Evolutionary conservation across 352 stramenopile genomes (phyloP).

Genomic region (Elongisporangium undulatum): DNA sequence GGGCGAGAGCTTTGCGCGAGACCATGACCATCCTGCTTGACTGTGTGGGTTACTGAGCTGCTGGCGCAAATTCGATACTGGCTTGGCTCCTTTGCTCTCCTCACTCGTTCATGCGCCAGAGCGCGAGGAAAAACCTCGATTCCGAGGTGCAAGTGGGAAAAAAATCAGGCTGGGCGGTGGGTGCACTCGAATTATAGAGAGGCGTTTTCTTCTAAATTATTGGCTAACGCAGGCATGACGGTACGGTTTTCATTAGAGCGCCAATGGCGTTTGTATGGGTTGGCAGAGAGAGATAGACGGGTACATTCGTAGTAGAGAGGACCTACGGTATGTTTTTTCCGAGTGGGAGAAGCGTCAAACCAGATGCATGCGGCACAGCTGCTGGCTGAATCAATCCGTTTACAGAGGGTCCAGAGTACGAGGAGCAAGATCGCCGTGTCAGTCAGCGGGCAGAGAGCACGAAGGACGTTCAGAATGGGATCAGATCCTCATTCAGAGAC

Average conservation of each 20-base stretch:
- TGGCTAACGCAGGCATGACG: background rate
- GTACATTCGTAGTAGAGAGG: background rate
- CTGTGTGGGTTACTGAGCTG: background rate
- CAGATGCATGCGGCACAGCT: background rate
- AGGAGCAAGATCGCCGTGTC: background rate
- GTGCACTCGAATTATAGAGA: conserved; percentile 2
- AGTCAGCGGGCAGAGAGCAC: background rate
- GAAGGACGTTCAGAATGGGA: too few relatives aligned
- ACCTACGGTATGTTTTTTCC: background rate
- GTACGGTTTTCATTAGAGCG: background rate
- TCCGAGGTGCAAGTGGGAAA: background rate
- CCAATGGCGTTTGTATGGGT: background rate
- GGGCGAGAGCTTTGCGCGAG: conserved; percentile 7
- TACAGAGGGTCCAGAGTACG: background rate
- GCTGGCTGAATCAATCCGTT: background rate
- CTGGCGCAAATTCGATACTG: background rate
- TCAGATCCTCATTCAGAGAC: too few relatives aligned
- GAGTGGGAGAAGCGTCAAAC: background rate
- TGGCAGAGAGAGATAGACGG: conserved; percentile 3
- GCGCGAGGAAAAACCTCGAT: conserved; percentile 9
- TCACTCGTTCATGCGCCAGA: background rate
- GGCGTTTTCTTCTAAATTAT: background rate
- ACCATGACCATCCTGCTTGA: conserved; percentile 2
- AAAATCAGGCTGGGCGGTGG: background rate
- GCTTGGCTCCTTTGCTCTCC: background rate